Conservation (phyloP, 305 asterid species). For the Galium porrigens region DNA sequence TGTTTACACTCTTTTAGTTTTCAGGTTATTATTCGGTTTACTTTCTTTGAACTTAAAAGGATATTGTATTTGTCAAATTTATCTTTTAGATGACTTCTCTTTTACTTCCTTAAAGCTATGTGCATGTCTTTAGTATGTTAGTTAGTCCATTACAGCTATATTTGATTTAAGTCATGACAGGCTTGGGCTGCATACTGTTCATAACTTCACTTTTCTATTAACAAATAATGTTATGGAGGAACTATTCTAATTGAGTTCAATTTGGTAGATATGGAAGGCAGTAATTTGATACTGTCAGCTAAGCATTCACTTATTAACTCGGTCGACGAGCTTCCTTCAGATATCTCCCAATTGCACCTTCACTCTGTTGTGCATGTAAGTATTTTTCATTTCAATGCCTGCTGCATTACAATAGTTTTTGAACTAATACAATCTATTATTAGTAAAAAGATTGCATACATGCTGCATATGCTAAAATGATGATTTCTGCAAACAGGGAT, state of each 20-base stretch:
- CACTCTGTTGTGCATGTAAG: slow-evolving; percentile 81
- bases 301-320: slow-evolving; percentile 64
- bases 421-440: background rate
- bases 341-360: slow-evolving; percentile 45
- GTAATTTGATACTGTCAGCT: slow-evolving; percentile 58
- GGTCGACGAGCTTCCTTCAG: slow-evolving; percentile 55
- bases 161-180: background rate
- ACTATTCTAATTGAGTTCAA: background rate
- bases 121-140: background rate
- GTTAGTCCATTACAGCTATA: background rate
- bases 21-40: background rate
- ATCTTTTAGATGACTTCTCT: background rate
- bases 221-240: background rate
- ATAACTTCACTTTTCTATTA: background rate
- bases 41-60: background rate
- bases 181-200: background rate
- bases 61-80: too few relatives aligned
- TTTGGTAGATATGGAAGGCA: slow-evolving; percentile 65
- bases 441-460: background rate
- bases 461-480: slow-evolving; percentile 2
- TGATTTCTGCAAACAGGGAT: slow-evolving; percentile 44
- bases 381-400: slow-evolving; percentile 5
- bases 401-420: background rate
- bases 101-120: background rate
- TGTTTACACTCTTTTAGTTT: background rate